Conservation (phyloP, 2,329 filamentous ascomycete species). For the Fonsecaea monophora region DNA sequence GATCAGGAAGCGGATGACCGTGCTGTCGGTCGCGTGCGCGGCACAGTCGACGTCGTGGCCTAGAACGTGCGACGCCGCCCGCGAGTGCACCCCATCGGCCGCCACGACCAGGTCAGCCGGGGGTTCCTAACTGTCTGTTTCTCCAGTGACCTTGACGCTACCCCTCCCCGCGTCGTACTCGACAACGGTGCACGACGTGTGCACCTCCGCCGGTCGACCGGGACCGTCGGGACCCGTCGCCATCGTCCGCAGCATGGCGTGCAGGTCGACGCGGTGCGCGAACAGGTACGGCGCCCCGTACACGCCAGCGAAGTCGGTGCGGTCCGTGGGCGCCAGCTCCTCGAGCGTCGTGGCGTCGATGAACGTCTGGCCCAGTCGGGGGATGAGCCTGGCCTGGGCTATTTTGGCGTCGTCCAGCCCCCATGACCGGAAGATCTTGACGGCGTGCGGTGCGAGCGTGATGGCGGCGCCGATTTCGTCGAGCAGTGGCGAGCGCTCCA, state of each 20-base stretch:
- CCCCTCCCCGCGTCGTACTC: slow-evolving; percentile 9
- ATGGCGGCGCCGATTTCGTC: slow-evolving; percentile 10
- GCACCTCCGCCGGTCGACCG: not conserved
- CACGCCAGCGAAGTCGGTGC: slow-evolving; percentile 2
- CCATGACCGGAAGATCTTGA: slow-evolving; percentile 10
- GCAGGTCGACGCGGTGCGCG: slow-evolving; percentile 13
- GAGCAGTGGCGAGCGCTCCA: slow-evolving; percentile 9
- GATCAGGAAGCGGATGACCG: slow-evolving; percentile 15
- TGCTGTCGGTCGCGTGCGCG: slow-evolving; percentile 13
- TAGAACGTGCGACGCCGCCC: slow-evolving; percentile 1
- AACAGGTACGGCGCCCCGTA: slow-evolving; percentile 15
- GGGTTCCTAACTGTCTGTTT: not conserved
- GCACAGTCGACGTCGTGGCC: not conserved
- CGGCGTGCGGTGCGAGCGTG: slow-evolving; percentile 12
- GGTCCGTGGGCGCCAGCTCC: slow-evolving; percentile 8
- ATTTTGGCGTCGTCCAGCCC: not conserved
- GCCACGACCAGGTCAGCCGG: slow-evolving; percentile 5
- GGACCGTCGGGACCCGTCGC: slow-evolving; percentile 1
- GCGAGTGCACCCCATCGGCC: slow-evolving; percentile 16
- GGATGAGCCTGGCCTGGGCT: slow-evolving; percentile 4
- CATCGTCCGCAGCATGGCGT: slow-evolving; percentile 9
- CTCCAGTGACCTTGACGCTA: slow-evolving; percentile 6
- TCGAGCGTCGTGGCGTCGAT: slow-evolving; percentile 7
- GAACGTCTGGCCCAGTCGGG: slow-evolving; percentile 13
- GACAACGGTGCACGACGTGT: not conserved